Conservation (phyloP, 768 basidiomycete genomes). For the Tubosaeta brunneosetosa region DNA sequence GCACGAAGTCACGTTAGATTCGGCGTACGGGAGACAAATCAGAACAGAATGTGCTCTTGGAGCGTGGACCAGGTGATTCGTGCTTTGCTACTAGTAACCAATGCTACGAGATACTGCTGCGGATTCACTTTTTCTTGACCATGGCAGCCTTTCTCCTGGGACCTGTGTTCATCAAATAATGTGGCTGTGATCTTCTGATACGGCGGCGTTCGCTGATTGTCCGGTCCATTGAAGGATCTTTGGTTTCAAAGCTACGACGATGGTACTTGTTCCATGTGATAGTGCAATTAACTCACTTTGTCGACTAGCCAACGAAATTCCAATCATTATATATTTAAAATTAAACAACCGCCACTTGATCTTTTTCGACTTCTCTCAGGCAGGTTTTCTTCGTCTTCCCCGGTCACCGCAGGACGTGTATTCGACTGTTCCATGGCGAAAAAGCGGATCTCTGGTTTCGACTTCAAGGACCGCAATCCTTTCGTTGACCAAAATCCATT, state of each 20-base stretch:
- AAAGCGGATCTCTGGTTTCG: constrained; percentile 58
- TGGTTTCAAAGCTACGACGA: neutral
- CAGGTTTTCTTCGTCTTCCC: constrained; percentile 23
- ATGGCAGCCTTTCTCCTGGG: too few relatives aligned
- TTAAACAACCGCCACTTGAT: neutral
- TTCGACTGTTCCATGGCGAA: constrained; percentile 25
- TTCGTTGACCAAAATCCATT: constrained; percentile 51
- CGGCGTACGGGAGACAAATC: too few relatives aligned
- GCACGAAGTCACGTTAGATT: too few relatives aligned
- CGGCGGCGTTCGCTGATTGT: neutral
- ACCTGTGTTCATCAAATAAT: too few relatives aligned
- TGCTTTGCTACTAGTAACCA: too few relatives aligned
- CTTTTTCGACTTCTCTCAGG: constrained; percentile 9
- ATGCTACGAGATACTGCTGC: too few relatives aligned
- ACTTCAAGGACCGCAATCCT: constrained; percentile 57
- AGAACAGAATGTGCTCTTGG: too few relatives aligned
- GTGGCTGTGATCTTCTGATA: too few relatives aligned
- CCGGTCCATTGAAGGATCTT: neutral
- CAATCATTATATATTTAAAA: neutral
- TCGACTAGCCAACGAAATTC: neutral
- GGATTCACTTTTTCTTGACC: too few relatives aligned
- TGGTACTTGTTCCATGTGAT: neutral
- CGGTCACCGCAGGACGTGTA: constrained; percentile 15
- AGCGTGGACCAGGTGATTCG: too few relatives aligned
- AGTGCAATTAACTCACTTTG: neutral